Evolutionary conservation across 768 basidiomycete species (phyloP).

Genomic region (Cubamyces sp.): DNA sequence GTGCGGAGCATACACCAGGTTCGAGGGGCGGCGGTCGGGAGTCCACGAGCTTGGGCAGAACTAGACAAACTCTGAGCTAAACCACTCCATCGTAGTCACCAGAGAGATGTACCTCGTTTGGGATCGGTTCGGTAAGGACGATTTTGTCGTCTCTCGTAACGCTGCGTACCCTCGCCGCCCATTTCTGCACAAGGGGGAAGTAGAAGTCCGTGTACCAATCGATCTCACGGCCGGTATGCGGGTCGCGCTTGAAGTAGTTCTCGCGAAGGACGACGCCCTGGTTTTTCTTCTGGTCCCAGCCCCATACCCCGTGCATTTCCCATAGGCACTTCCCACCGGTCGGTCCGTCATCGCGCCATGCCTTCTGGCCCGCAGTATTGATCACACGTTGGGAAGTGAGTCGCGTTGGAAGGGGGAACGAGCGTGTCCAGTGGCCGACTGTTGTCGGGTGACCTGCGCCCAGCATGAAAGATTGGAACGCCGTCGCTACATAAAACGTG

Average conservation of each 20-base stretch:
- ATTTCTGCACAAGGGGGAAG: conserved; percentile 72
- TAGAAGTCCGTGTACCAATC: conserved; percentile 90
- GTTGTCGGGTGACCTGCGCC: conserved; percentile 84
- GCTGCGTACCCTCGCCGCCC: conserved; percentile 62
- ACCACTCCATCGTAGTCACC: not conserved
- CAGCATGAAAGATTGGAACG: conserved; percentile 89
- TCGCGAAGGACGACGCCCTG: conserved; percentile 79
- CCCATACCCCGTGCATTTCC: conserved; percentile 95
- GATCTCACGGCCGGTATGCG: conserved; percentile 65
- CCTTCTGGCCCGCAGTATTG: conserved; percentile 61
- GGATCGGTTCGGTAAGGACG: conserved; percentile 83
- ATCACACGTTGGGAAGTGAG: conserved; percentile 59
- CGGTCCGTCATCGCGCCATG: conserved; percentile 78
- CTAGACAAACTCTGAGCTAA: conserved; percentile 40
- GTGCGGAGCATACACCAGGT: conserved; percentile 76
- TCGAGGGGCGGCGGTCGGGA: conserved; percentile 57
- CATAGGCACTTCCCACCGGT: conserved; percentile 76
- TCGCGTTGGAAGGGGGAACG: conserved; percentile 88
- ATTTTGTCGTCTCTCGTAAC: conserved; percentile 57
- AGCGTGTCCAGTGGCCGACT: conserved; percentile 80
- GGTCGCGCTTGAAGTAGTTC: conserved; percentile 81
- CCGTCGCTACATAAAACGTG: conserved; percentile 56
- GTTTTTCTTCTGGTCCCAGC: conserved; percentile 70
- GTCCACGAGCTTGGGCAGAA: conserved; percentile 84
- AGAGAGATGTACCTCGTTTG: conserved; percentile 74